Evolutionary conservation across 257 asterid species (phyloP), one percentile per base, ranked within the genome.

Genomic region (Solanum clarkiae): DNA sequence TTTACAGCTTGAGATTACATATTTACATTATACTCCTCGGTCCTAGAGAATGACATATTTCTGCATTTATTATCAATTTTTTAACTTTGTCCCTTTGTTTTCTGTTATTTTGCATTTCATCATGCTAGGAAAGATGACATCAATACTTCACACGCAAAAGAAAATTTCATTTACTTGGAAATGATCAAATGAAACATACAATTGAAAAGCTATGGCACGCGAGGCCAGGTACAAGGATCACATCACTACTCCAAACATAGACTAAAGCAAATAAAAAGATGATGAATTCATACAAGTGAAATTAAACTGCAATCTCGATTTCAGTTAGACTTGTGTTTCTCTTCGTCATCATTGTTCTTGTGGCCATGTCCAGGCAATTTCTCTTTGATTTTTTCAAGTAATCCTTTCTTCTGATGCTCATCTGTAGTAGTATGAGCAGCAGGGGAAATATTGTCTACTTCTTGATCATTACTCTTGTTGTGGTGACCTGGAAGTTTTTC

Each of bases 401-500:
- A 84, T 6, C 92, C 91, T 59, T 91, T 88, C 86, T 88, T 90
- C 86, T 92, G 47, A 29, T 86, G 84, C 80, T 92, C 90, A 45
- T 69, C 47, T 15, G n/a, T 10, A 24, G 4, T 4, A 24, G 8
- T 24, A 22, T 62, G 69, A 14, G 86, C 86, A 51, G 87, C 18
- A 66, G 88, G 84, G 84, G 74, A 32, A 51, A 11, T 4, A 22
- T 72, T 86, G 29, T n/a, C 47, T 13, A 32, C 42, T 13, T 77
- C 87, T 16, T 80, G 86, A 44, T 80, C 87, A 11, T 32, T 36
- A 36, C 42, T 84, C 42, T 86, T 91, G 42, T 84, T 87, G 85
- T 86, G 86, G 69, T 90, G 93, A 40, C 91, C 92, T 0, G 92
- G 90, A 40, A 91, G 90, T 60, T 88, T 91, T 55, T 91, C 93